These are phyloP conservation scores for Penicillium sp. DNA, from an alignment of 2,329 filamentous ascomycete species.

Conservation along the genomic window DNA sequence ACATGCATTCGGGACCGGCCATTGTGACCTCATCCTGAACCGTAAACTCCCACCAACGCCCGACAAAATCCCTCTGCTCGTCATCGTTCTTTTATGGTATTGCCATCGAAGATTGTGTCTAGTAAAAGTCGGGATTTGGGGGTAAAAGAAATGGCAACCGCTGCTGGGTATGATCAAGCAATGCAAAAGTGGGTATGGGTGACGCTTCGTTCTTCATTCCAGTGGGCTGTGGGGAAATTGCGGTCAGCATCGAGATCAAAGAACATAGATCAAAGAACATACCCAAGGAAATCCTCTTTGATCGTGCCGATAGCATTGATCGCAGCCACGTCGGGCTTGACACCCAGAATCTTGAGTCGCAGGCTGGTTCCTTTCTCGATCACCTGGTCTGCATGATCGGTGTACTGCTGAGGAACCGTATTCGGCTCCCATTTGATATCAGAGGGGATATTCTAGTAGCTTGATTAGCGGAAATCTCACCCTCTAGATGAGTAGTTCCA, in stretches of 20 bases:
- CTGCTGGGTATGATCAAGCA: constrained; percentile 8
- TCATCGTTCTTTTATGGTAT: too few relatives aligned
- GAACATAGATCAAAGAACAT: constrained; percentile 11
- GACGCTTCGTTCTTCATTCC: constrained; percentile 25
- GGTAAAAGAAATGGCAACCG: neutral
- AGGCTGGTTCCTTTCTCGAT: constrained; percentile 93
- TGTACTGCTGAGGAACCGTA: constrained; percentile 93
- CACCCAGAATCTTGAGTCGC: constrained; percentile 88
- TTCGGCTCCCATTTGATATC: constrained; percentile 94
- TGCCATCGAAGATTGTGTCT: too few relatives aligned
- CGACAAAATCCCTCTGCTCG: too few relatives aligned
- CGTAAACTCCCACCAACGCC: too few relatives aligned
- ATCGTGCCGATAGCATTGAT: constrained; percentile 98
- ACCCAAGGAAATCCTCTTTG: constrained; percentile 62
- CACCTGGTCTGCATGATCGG: constrained; percentile 86
- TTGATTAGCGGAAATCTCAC: constrained; percentile 10
- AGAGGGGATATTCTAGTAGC: constrained; percentile 59
- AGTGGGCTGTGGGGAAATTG: constrained; percentile 23
- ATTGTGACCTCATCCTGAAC: too few relatives aligned
- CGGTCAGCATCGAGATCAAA: constrained; percentile 10
- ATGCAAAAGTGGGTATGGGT: constrained; percentile 17
- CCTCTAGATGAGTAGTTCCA: constrained; percentile 26
- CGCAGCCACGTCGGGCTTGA: constrained; percentile 84
- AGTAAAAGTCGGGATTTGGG: too few relatives aligned
- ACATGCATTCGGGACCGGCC: too few relatives aligned